These are phyloP conservation scores for Fusarium cicatricum DNA, from an alignment of 2,329 filamentous ascomycete species.

Conservation along the genomic window DNA sequence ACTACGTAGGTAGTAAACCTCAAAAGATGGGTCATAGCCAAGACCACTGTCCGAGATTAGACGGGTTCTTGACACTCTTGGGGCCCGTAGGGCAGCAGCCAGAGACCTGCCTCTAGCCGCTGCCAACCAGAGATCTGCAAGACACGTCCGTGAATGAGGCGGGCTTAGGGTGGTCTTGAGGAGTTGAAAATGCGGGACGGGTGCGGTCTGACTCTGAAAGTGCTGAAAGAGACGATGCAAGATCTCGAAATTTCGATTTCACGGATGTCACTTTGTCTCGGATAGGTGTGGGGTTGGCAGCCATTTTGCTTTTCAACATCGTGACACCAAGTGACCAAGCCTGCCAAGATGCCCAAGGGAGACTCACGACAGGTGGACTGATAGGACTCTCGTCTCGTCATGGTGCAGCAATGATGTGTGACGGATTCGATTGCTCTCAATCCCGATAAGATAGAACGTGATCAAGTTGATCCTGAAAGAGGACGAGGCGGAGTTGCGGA, in stretches of 20 bases:
- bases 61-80: not conserved
- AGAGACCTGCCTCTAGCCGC: conserved; percentile 4
- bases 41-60: conserved; percentile 2
- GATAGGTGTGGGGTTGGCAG: conserved; percentile 14
- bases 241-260: conserved; percentile 12
- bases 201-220: conserved; percentile 15
- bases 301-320: not conserved
- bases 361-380: conserved; percentile 1
- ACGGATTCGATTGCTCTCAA: conserved; percentile 1
- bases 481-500: conserved; percentile 26
- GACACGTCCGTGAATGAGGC: conserved; percentile 2
- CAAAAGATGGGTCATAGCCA: not conserved
- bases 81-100: conserved; percentile 1
- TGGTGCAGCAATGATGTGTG: conserved; percentile 18
- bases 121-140: conserved; percentile 5
- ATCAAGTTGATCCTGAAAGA: conserved; percentile 32
- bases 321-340: too few species aligned
- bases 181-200: conserved; percentile 11
- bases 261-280: conserved; percentile 16
- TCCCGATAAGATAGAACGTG: conserved; percentile 23
- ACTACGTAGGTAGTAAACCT: too few species aligned
- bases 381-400: not conserved
- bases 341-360: not conserved
- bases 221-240: conserved; percentile 5
- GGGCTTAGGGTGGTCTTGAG: not conserved